Conservation (phyloP, 192 early-diverging fungal genomes). For the Coemansia sp. region DNA sequence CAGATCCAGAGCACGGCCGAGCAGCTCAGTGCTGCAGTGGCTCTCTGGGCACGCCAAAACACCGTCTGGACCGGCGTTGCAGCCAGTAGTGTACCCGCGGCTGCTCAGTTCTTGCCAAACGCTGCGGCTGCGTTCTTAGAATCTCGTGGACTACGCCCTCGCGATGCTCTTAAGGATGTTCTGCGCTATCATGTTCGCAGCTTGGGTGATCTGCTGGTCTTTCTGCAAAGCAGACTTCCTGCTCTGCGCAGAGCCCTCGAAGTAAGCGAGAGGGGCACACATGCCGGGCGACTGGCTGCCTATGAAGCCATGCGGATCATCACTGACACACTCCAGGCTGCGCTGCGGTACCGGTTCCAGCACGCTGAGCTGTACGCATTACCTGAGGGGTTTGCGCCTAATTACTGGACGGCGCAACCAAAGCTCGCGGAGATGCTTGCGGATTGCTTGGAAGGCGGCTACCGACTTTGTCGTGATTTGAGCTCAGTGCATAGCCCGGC, state of each 20-base stretch:
- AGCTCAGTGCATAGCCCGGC: constrained; percentile 18
- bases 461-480: constrained; percentile 34
- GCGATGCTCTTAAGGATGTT: constrained; percentile 36
- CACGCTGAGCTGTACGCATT: constrained; percentile 26
- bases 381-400: neutral
- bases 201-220: constrained; percentile 26
- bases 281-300: constrained; percentile 19
- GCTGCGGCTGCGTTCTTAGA: constrained; percentile 28
- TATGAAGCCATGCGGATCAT: constrained; percentile 39
- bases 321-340: constrained; percentile 19
- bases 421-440: constrained; percentile 18
- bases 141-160: constrained; percentile 15
- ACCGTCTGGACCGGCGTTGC: constrained; percentile 16
- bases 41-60: constrained; percentile 45
- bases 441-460: constrained; percentile 23
- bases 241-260: constrained; percentile 22
- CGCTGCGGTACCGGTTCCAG: constrained; percentile 30
- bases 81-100: neutral
- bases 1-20: constrained; percentile 32
- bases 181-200: constrained; percentile 25
- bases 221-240: constrained; percentile 26
- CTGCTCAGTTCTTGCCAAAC: constrained; percentile 32
- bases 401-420: constrained; percentile 30
- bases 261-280: constrained; percentile 14
- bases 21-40: constrained; percentile 32